A percentile compares a stretch with the other conserved stretches of the same genome.
phyloP scores from a whole-genome alignment of 2,329 filamentous ascomycete species.

The Alternaria incomplexa region DNA sequence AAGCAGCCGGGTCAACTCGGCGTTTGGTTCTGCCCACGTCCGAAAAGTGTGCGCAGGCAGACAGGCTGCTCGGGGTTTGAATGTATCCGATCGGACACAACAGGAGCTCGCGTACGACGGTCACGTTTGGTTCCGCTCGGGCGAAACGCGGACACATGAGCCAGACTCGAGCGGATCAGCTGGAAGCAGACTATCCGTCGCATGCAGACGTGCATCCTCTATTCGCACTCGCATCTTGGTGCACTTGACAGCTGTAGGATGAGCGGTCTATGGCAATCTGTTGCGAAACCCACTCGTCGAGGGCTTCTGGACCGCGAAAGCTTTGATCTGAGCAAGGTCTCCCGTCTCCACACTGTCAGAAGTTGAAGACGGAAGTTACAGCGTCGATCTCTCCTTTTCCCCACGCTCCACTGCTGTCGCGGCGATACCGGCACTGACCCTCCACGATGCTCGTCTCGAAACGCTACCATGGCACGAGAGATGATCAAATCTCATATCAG shows the following conservation, averaged over 20 bases:
- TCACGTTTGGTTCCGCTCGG: conserved; percentile 24
- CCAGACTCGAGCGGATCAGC: conserved; percentile 14
- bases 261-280: conserved; percentile 2
- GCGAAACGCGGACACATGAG: conserved; percentile 25
- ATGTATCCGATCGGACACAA: conserved; percentile 12
- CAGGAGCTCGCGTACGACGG: conserved; percentile 2
- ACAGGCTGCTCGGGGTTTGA: conserved; percentile 8
- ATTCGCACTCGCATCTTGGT: background rate
- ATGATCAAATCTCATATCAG: conserved; percentile 3
- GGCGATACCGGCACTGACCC: conserved; percentile 3
- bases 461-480: conserved; percentile 11
- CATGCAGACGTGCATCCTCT: background rate
- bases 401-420: conserved; percentile 14
- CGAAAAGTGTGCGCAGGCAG: background rate
- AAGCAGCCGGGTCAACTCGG: conserved; percentile 9
- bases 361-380: conserved; percentile 14
- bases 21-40: conserved; percentile 1
- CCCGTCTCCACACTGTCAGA: conserved; percentile 24
- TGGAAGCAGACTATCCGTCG: conserved; percentile 11
- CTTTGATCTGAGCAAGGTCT: conserved; percentile 16
- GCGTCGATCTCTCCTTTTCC: conserved; percentile 23
- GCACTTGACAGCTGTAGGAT: conserved; percentile 2
- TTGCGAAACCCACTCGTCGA: conserved; percentile 1
- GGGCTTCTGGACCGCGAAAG: conserved; percentile 8
- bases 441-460: conserved; percentile 13